phyloP scores from a whole-genome alignment of 495 filamentous ascomycete genomes.

The Penicillium arizonense region DNA sequence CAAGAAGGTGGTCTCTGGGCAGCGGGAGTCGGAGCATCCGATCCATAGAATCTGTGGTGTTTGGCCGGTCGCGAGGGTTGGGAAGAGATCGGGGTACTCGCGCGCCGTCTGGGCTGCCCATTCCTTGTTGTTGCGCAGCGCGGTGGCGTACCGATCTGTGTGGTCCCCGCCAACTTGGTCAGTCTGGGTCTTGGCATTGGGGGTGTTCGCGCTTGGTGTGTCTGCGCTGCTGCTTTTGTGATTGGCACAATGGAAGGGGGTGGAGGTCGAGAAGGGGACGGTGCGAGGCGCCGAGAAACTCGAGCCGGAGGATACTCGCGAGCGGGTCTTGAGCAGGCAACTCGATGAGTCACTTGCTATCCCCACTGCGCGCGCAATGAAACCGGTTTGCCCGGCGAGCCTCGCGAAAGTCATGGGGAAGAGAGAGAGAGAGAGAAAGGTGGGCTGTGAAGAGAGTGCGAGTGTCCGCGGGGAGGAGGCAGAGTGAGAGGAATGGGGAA shows the following conservation, averaged over 20 bases:
- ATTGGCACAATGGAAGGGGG: constrained; percentile 16
- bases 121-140: constrained; percentile 56
- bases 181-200: constrained; percentile 18
- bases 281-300: background rate
- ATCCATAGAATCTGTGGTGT: constrained; percentile 82
- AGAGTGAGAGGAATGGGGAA: background rate
- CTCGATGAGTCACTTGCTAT: background rate
- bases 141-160: constrained; percentile 33
- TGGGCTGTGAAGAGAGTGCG: constrained; percentile 6
- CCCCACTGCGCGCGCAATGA: constrained; percentile 10
- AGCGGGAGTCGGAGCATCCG: constrained; percentile 87
- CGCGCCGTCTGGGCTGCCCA: constrained; percentile 66
- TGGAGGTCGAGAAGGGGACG: constrained; percentile 23
- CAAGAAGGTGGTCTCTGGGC: constrained; percentile 82
- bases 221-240: constrained; percentile 2
- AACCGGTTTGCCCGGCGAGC: constrained; percentile 19
- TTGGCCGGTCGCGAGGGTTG: constrained; percentile 66
- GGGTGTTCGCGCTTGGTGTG: background rate
- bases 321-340: background rate
- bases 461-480: background rate
- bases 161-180: constrained; percentile 8
- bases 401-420: constrained; percentile 25
- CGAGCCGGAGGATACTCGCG: background rate
- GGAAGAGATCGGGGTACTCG: constrained; percentile 71
- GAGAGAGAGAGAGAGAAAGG: constrained; percentile 4